Base-by-base conservation (phyloP, 1,284 basidiomycete genomes). In the Apiotrichum domesticum region DNA sequence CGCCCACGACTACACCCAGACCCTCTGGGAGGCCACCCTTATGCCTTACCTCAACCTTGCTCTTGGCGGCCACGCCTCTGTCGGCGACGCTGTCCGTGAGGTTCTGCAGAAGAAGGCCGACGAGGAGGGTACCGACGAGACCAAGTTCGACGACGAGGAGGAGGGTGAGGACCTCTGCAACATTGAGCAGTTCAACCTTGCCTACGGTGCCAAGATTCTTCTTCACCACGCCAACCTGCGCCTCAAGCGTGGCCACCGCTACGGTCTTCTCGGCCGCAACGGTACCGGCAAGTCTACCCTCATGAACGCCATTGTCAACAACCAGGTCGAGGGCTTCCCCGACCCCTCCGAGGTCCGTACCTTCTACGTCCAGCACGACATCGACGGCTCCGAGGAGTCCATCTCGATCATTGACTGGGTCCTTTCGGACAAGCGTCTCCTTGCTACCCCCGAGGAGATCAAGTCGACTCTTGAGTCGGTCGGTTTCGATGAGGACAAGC, bases 351-450 rank as follows among this genome's bases (percentile, higher is more conserved):
- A 88, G 93, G 63, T 97, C 77, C 90, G 93, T 75, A 97, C 93
- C 65, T 96, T 95, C 85, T 96, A 96, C 80, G 94, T 97, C 73
- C 93, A 96, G 83, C 93, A 97, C 83, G 93, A 96, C 77, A 95
- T 97, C 69, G 94, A 97, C 72, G 93, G 94, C 59, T 88, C 85
- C 75, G 94, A 96, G 79, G 92, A 85, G 64, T 89, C 92, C 35
- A 96, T 88, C 62, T 87, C 91, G 52, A 87, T 97, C 66, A 82
- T 95, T 63, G 80, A 88, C 75, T 97, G 93, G 82, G 93, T 96
- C 69, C 74, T 90, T 63, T 74, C 80, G 59, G 93, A 97, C 80
- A 86, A 85, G 77, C 93, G 94, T 74, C 84, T 97, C 70, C 82
- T 84, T 61, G 88, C 85, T 35, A 52, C 56, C 41, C 81, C 86